phyloP scores from a whole-genome alignment of 257 asterid species.

The Capsicum chinense region DNA sequence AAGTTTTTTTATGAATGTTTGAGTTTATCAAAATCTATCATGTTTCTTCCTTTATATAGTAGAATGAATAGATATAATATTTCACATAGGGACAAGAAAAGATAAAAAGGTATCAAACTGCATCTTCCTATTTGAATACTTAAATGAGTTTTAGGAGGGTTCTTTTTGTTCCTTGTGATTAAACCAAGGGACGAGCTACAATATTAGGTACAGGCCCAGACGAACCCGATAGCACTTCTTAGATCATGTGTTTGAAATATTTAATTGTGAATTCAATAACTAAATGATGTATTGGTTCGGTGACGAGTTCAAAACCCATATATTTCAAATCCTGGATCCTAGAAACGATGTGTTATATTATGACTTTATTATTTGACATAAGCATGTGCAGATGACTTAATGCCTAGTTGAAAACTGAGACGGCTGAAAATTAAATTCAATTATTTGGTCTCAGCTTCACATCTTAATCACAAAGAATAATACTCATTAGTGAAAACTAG shows the following conservation, averaged over 20 bases:
- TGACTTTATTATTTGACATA: constrained; percentile 31
- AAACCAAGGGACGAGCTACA: background rate
- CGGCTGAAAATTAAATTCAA: background rate
- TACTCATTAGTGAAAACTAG: constrained; percentile 4
- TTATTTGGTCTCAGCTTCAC: background rate
- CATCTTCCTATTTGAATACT: constrained; percentile 29
- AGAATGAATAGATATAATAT: background rate
- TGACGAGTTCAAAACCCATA: background rate
- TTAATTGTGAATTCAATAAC: background rate
- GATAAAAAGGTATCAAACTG: constrained; percentile 41
- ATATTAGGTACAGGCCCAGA: background rate
- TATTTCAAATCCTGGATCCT: background rate
- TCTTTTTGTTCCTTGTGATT: constrained; percentile 40
- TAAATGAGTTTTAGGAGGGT: background rate
- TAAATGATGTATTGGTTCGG: background rate
- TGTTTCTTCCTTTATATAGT: constrained; percentile 30
- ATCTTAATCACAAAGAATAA: no score
- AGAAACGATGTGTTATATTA: background rate
- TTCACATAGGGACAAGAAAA: constrained; percentile 31
- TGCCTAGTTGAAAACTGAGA: background rate
- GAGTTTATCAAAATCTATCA: background rate
- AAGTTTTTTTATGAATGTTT: constrained; percentile 23
- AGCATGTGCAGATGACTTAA: background rate
- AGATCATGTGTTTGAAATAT: background rate
- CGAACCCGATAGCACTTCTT: background rate